Percentiles rank a stretch among this genome's conserved stretches.
Evolutionary conservation across 345 rosid species (phyloP).

Genomic region (Eucalyptus polybractea): DNA sequence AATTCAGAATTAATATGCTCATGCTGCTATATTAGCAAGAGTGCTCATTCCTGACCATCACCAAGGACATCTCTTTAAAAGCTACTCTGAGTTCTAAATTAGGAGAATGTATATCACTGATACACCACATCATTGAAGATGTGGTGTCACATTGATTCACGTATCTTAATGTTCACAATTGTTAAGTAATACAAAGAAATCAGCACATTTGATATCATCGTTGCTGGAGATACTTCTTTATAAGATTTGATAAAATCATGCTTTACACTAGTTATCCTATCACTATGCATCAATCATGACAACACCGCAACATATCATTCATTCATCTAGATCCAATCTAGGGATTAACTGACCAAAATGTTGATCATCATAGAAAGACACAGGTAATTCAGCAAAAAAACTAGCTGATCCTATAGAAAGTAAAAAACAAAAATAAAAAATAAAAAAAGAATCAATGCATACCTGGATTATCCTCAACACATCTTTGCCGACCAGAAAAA

Average conservation of each 20-base stretch:
- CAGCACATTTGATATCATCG: background rate
- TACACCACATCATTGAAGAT: accelerated
- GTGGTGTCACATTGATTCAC: background rate
- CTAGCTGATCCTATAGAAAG: too few species aligned
- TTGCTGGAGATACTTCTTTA: background rate
- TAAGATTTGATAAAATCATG: accelerated
- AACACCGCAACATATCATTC: accelerated
- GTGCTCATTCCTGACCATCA: accelerated
- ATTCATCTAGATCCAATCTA: background rate
- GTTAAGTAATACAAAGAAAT: background rate
- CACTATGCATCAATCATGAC: accelerated
- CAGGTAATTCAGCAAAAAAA: background rate
- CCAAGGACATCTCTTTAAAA: accelerated
- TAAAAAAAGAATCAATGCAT: background rate
- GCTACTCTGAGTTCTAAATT: too few species aligned
- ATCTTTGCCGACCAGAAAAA: slow-evolving; percentile 76
- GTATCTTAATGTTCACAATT: background rate
- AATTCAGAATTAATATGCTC: background rate
- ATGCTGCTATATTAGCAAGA: background rate
- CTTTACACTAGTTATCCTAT: background rate
- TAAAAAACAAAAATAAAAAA: too few species aligned
- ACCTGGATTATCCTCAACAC: slow-evolving; percentile 62
- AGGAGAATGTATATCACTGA: background rate
- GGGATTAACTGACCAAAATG: background rate
- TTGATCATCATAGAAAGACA: background rate